Conservation (phyloP, 208 protist species). For the Crithidia fasciculata region DNA sequence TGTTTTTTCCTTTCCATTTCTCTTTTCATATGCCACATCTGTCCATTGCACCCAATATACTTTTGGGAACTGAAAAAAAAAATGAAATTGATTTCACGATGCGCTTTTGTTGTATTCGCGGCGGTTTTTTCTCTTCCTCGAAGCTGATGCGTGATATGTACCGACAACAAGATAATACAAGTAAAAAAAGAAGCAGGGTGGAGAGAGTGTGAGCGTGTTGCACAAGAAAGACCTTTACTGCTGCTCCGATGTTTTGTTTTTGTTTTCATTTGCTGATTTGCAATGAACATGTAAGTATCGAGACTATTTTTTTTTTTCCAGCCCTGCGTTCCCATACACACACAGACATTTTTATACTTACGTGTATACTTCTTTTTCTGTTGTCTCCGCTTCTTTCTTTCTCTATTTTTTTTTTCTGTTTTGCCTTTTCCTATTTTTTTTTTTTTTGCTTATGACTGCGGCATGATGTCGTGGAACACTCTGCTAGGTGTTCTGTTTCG, state of each 20-base stretch:
- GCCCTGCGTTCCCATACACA: no score
- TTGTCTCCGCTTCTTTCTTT: background rate
- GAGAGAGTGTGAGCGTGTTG: no score
- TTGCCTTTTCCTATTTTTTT: slow-evolving; percentile 8
- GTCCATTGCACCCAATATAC: no score
- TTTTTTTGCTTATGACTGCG: background rate
- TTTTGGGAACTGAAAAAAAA: no score
- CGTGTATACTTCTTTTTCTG: background rate
- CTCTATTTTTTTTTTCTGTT: slow-evolving; percentile 12
- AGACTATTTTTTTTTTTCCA: background rate
- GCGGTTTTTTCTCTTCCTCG: no score
- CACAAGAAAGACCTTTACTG: background rate
- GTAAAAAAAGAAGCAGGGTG: no score
- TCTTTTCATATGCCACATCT: background rate
- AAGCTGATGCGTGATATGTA: no score
- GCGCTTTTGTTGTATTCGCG: no score
- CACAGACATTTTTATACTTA: background rate
- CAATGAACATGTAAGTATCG: background rate
- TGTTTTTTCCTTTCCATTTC: background rate
- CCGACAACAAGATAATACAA: no score
- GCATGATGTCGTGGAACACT: background rate
- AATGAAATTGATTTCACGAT: no score
- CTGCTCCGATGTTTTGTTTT: background rate
- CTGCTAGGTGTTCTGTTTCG: background rate
- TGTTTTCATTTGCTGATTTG: slow-evolving; percentile 13